These are phyloP conservation scores for Eucalyptus camaldulensis DNA, from an alignment of 345 rosid genomes.

Conservation along the genomic window DNA sequence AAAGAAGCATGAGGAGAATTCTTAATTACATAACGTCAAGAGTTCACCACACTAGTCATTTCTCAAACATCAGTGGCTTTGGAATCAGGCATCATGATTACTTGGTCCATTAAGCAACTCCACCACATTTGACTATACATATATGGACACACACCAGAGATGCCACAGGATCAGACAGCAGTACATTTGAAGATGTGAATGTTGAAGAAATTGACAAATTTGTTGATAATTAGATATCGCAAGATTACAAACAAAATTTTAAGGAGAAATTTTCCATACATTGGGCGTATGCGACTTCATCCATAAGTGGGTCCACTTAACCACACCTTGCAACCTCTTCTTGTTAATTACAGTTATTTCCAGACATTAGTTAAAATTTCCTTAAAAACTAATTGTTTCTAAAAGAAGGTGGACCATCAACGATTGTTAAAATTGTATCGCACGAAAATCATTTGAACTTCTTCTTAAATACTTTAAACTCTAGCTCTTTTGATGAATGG, in stretches of 20 bases:
- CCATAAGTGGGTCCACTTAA: neutral
- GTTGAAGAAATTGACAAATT: neutral
- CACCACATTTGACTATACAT: neutral
- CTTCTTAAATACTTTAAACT: neutral
- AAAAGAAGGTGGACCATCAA: neutral
- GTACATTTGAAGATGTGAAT: neutral
- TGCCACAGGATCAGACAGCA: neutral
- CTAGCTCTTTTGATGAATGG: neutral
- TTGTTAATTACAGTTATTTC: neutral
- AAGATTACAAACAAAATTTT: neutral
- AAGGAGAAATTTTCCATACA: neutral
- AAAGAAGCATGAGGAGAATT: neutral
- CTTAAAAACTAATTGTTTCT: neutral
- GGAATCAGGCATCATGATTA: neutral
- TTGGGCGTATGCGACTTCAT: neutral
- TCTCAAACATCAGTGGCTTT: neutral
- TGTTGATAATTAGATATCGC: neutral
- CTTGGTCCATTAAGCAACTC: neutral
- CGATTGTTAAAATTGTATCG: neutral
- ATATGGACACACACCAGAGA: neutral
- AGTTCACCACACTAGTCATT: neutral
- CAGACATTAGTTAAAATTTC: neutral
- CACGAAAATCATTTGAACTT: neutral
- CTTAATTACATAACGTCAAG: neutral
- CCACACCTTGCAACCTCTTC: neutral